Percentiles rank a stretch among this genome's conserved stretches.
Conservation (phyloP, 129 eudicot species). For the Centella asiatica region DNA sequence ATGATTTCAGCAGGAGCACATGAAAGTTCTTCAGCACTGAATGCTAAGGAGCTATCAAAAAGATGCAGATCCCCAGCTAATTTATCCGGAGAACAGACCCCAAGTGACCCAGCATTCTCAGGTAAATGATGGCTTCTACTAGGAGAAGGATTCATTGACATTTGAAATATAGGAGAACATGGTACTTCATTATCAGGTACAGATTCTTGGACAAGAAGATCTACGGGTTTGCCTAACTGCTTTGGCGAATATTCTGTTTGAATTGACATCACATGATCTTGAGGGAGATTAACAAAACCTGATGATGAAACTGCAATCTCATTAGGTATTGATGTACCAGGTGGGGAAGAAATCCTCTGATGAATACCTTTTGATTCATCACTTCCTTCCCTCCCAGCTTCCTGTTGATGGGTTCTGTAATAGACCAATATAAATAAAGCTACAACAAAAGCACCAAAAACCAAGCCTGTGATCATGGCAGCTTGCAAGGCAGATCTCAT, state of each 20-base stretch:
- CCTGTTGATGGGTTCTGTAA: conserved; percentile 29
- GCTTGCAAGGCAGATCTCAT: conserved; percentile 35
- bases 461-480: conserved; percentile 48
- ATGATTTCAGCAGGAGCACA: conserved; percentile 79
- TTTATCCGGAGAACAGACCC: conserved; percentile 67
- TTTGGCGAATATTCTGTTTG: conserved; percentile 18
- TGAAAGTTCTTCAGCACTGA: conserved; percentile 72
- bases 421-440: conserved; percentile 36
- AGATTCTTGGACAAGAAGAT: conserved; percentile 16
- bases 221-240: conserved; percentile 21
- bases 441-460: conserved; percentile 35
- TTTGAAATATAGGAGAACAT: conserved; percentile 28
- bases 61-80: conserved; percentile 69
- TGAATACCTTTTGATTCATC: conserved; percentile 30
- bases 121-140: conserved; percentile 17
- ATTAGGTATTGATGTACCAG: conserved; percentile 25
- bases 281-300: conserved; percentile 3
- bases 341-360: conserved; percentile 17
- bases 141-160: conserved; percentile 31
- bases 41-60: conserved; percentile 42
- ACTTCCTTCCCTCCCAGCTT: conserved; percentile 13
- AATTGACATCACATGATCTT: conserved; percentile 19
- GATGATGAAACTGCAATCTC: conserved; percentile 9
- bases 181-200: conserved; percentile 24
- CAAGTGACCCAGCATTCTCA: conserved; percentile 32